These are phyloP conservation scores for Entophlyctis helioformis DNA, from an alignment of 192 early-diverging fungal species.

Conservation along the genomic window DNA sequence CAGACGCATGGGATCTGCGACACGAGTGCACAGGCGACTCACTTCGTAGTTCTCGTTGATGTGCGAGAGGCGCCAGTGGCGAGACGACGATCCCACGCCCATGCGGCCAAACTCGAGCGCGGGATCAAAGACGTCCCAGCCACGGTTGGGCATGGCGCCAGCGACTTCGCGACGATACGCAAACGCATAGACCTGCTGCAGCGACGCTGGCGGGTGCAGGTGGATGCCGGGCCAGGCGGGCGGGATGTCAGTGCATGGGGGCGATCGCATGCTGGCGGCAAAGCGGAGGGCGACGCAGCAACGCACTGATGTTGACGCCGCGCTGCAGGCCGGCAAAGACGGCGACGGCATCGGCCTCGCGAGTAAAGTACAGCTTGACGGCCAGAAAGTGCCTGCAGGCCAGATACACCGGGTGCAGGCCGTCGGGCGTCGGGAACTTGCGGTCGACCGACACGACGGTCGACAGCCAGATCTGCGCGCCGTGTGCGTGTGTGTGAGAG, in stretches of 20 bases:
- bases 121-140: slow-evolving; percentile 68
- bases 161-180: slow-evolving; percentile 48
- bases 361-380: slow-evolving; percentile 53
- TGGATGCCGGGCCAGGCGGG: no score
- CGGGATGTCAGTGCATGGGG: no score
- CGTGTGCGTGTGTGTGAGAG: no score
- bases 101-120: slow-evolving; percentile 67
- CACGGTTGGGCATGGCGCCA: slow-evolving; percentile 18
- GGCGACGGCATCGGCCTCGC: slow-evolving; percentile 57
- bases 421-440: slow-evolving; percentile 23
- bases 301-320: slow-evolving; percentile 54
- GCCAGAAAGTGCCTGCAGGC: slow-evolving; percentile 74
- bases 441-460: slow-evolving; percentile 72
- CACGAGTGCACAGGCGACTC: slow-evolving; percentile 1
- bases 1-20: neutral
- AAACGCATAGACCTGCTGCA: slow-evolving; percentile 74
- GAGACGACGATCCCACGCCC: slow-evolving; percentile 56
- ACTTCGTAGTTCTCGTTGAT: slow-evolving; percentile 67
- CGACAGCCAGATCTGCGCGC: slow-evolving; percentile 57
- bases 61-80: slow-evolving; percentile 67
- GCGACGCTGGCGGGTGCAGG: slow-evolving; percentile 27
- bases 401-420: slow-evolving; percentile 40
- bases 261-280: no score
- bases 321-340: slow-evolving; percentile 70
- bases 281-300: no score